Evolutionary conservation across 106 monocot species (phyloP), one percentile per base, ranked within the genome.

Genomic region (Dendrobium catenatum): DNA sequence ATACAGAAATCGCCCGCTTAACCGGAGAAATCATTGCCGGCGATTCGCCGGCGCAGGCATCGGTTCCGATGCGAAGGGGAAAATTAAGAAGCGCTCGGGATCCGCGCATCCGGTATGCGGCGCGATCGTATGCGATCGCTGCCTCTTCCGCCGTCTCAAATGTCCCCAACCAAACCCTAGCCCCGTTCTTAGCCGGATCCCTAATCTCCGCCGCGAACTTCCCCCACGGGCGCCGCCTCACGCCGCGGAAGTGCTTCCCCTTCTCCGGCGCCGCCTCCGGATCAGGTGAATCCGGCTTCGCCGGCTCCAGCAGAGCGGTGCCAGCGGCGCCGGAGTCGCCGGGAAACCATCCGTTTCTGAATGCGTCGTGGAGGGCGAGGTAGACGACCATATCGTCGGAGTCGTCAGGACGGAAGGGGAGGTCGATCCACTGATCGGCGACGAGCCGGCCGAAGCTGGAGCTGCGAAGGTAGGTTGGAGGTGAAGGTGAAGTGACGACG

Each of bases 371-470:
- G 80, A 97, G 86, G 77, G 88, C 76, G 15, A 86, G 87, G 81
- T 81, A 89, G 58, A 97, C 61, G 40, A 97, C 84, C 94, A 97
- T 97, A 88, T 97, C 96, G 51, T 97, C 96, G 47, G 96, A 84
- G 80, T 97, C 96, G 84, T 97, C 88, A 22, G 82, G 40, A 59
- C 86, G 89, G 85, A 97, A 90, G 33, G 96, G 96, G 55, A 92
- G 89, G n/a, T 92, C 92, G 43, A 81, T 81, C 96, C 96, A 96
- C 76, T 83, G n/a, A 55, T 94, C 90, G 42, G 96, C 90, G 24
- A 90, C 81, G 78, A 94, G 82, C 85, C 85, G 86, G 15, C 89
- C 87, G 84, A 96, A 96, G 85, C 87, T 96, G 26, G 87, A 75
- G 83, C 83, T 88, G 70, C 91, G 86, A 79, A 78, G 40, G 81